phyloP scores from a whole-genome alignment of 768 basidiomycete species.

The Tricholoma sp. region DNA sequence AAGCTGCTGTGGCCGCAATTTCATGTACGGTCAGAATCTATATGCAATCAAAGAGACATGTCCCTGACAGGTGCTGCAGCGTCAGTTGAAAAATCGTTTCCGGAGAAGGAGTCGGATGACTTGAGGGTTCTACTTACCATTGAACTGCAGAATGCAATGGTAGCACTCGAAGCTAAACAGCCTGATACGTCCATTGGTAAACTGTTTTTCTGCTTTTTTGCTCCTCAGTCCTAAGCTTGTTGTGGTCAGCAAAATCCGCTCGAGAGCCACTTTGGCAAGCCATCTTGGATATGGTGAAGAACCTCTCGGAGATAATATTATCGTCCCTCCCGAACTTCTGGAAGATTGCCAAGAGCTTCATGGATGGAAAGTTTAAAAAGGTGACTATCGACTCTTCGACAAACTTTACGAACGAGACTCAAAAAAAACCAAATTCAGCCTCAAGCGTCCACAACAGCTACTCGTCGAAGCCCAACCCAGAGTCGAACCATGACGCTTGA shows the following conservation, averaged over 20 bases:
- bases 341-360: conserved; percentile 85
- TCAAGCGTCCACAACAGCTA: conserved; percentile 32
- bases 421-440: conserved; percentile 13
- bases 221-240: neutral
- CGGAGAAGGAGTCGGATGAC: conserved; percentile 32
- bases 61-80: conserved; percentile 29
- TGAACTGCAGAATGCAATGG: conserved; percentile 57
- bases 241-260: conserved; percentile 52
- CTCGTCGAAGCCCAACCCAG: conserved; percentile 75
- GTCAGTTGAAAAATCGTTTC: conserved; percentile 36
- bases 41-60: neutral
- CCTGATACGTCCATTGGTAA: conserved; percentile 57
- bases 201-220: conserved; percentile 9
- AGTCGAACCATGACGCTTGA: conserved; percentile 82
- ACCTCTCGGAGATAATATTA: conserved; percentile 79
- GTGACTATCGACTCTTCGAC: conserved; percentile 31
- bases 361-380: conserved; percentile 91
- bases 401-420: neutral
- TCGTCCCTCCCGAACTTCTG: conserved; percentile 89
- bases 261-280: conserved; percentile 81
- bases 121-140: conserved; percentile 41
- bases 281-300: conserved; percentile 74
- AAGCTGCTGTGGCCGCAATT: conserved; percentile 44
- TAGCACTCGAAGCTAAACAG: conserved; percentile 58
- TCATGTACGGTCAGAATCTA: conserved; percentile 37